Base-by-base conservation (phyloP, 164 flowering plant genomes). In the Vitis rupestris region DNA sequence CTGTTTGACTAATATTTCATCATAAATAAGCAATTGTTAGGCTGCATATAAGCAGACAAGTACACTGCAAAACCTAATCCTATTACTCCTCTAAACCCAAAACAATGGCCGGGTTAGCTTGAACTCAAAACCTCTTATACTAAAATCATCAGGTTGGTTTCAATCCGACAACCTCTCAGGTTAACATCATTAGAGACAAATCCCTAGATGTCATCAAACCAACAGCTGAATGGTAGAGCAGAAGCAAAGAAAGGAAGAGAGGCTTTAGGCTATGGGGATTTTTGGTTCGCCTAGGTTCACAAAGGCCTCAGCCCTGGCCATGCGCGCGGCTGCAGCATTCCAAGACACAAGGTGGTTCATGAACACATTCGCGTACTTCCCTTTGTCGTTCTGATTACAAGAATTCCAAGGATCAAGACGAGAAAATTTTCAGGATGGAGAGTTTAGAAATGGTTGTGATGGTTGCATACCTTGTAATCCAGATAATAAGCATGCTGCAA, bases 281-380 rank as follows among this genome's bases (percentile, higher is more conserved):
- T 87, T 89, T 4, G 97, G 97, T 78, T 94, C 93, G 19, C 97
- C 97, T 70, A 94, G 77, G 82, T 92, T 94, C 27, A 92, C 93
- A 78, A 94, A 94, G 30, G 93, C 80, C 75, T 92, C 89, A 29
- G 92, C 97, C 13, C 90, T 84, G 17, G 74, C 85, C 84, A 94
- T 81, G 29, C 98, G 93, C 2, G 67, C 79, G 27, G 82, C 74
- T 63, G 89, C 98, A 5, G 85, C 77, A 71, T 89, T 68, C 98
- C 98, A 94, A 48, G 97, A 94, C 8, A 92, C 94, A 30, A 94
- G 93, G 73, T 92, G 89, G 77, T 90, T 69, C 93, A 92, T 70
- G 71, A 87, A 94, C 19, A 68, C 79, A 50, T 84, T 83, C 53
- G 76, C 90, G 30, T 92, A 94, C 71, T 83, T 82, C 65, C 49